Evolutionary conservation across 129 eudicot species (phyloP), one percentile per base, ranked within the genome.

Genomic region (Calendula officinalis): DNA sequence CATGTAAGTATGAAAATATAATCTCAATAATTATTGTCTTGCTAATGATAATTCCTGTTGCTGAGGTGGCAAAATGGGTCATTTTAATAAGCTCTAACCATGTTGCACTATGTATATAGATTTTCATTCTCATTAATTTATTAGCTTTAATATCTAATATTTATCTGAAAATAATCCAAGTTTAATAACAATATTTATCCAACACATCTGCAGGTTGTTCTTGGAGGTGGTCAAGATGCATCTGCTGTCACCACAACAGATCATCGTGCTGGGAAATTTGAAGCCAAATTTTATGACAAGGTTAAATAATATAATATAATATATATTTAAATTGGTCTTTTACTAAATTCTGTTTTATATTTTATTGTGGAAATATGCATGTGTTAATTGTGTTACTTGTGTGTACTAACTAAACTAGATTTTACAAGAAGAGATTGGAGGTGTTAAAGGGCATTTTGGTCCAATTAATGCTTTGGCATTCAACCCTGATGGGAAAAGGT

Each of bases 221-320:
- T 92, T 58, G 99, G 99, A 64, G 96, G 99, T 73, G 99, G 99
- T 48, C 99, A 92, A 67, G 99, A 92, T 64, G 99, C 99, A 69
- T 79, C 89, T 40, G 68, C 84, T 68, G 99, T 92, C 27, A 88
- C 99, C 48, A 92, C 91, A 37, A 88, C 99, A 13, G 96, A 92
- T 83, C 99, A 88, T 63, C 95, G 96, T 77, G 96, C 99, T 54
- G 99, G 99, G 36, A 92, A 92, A 72, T 92, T 92, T 71, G 98
- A 92, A 56, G 99, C 99, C 65, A 92, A 92, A 61, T 88, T 91
- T 63, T 91, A 82, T 81, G 95, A 91, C 82, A 91, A 91, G 96
- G 98, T 88, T 70, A 64, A 30, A 3, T 12, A 30, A 17, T 46
- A 5, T 6, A 30, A 38, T 47, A 9, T 22, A 22, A 22, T 22